These are phyloP conservation scores for Stereum hirsutum DNA, from an alignment of 1,284 basidiomycete genomes.

Conservation along the genomic window DNA sequence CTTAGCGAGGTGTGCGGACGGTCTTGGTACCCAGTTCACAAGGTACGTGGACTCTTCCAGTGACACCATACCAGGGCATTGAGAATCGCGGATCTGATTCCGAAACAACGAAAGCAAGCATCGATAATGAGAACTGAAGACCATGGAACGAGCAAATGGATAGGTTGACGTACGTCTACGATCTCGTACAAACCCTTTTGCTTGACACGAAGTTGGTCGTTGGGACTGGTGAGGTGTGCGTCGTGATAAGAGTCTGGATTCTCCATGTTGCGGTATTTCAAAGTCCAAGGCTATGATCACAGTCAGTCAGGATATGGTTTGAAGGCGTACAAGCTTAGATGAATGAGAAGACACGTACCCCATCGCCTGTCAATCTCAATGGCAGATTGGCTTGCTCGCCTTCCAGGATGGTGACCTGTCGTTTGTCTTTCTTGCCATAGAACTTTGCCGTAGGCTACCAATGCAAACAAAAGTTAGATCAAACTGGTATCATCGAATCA, in stretches of 20 bases:
- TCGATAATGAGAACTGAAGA: background rate
- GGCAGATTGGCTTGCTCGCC: slow-evolving; percentile 67
- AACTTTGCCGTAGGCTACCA: slow-evolving; percentile 82
- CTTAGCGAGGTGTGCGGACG: slow-evolving; percentile 51
- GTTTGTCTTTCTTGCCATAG: slow-evolving; percentile 51
- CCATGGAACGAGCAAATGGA: background rate
- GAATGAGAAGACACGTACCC: slow-evolving; percentile 39
- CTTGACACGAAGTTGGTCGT: slow-evolving; percentile 62
- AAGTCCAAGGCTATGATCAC: slow-evolving; percentile 65
- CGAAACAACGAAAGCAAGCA: background rate
- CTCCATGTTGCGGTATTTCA: slow-evolving; percentile 62
- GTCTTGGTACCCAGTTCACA: slow-evolving; percentile 72
- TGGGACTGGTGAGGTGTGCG: slow-evolving; percentile 48
- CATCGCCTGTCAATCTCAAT: slow-evolving; percentile 79
- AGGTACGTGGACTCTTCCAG: slow-evolving; percentile 52
- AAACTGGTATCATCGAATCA: slow-evolving; percentile 4
- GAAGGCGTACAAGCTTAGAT: background rate
- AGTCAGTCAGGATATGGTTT: slow-evolving; percentile 39
- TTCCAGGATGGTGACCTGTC: slow-evolving; percentile 66
- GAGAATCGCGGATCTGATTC: slow-evolving; percentile 67
- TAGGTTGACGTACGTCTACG: slow-evolving; percentile 40
- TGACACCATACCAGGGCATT: slow-evolving; percentile 74
- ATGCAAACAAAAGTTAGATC: no score
- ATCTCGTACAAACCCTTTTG: slow-evolving; percentile 75
- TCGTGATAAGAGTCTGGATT: slow-evolving; percentile 35